phyloP scores from a whole-genome alignment of 768 basidiomycete genomes.

The Dioszegia crocea region DNA sequence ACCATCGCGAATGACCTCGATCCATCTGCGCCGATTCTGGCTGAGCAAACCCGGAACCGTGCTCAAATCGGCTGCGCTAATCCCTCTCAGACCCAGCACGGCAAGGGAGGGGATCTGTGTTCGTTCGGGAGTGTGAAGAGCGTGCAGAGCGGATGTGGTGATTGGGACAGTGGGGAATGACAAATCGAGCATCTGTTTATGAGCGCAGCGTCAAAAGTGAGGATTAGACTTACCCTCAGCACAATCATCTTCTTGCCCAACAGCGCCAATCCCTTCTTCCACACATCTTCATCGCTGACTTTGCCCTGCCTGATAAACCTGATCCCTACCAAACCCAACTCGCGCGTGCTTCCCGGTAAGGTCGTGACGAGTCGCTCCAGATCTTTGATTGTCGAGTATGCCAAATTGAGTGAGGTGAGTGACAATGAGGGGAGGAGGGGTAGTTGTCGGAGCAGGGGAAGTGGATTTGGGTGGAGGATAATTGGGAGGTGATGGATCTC shows the following conservation, averaged over 20 bases:
- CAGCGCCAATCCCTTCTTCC: conserved; percentile 15
- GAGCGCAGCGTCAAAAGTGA: neutral
- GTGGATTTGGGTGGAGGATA: conserved; percentile 26
- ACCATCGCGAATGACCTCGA: neutral
- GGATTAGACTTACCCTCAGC: conserved; percentile 12
- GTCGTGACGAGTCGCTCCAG: conserved; percentile 18
- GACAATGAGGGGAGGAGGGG: conserved; percentile 7
- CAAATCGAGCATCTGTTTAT: conserved; percentile 2
- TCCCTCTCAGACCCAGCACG: conserved; percentile 14
- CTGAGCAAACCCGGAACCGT: neutral
- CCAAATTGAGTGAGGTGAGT: conserved; percentile 29
- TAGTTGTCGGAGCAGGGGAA: conserved; percentile 15
- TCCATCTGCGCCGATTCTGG: neutral
- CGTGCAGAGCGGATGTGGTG: neutral
- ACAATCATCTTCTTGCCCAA: conserved; percentile 29
- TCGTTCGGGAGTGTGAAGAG: too few species aligned
- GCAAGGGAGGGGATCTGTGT: conserved; percentile 12
- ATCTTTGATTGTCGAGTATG: conserved; percentile 22
- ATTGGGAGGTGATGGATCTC: conserved; percentile 23
- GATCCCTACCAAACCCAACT: conserved; percentile 20
- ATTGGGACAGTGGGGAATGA: conserved; percentile 12
- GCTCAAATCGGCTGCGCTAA: too few species aligned
- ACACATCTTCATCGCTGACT: conserved; percentile 8
- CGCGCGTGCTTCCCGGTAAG: conserved; percentile 19
- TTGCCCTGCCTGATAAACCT: neutral